Conservation (phyloP, 108 stramenopile genomes). For the Skeletonema grethae region DNA sequence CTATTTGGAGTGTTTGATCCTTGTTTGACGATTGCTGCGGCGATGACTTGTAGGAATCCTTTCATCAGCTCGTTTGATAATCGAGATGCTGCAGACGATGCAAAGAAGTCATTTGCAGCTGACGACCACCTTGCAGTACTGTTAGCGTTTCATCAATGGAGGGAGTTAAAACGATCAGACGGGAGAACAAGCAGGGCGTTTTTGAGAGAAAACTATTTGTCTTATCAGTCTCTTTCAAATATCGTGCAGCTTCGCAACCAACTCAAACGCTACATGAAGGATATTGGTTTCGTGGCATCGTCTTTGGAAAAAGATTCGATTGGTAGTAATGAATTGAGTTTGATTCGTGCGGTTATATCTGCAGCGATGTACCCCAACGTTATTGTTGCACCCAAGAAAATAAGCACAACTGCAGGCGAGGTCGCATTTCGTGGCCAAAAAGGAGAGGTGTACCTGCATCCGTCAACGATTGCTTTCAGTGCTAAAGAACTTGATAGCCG, state of each 20-base stretch:
- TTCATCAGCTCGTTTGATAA: constrained; percentile 81
- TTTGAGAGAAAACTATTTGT: constrained; percentile 71
- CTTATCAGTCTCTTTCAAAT: constrained; percentile 62
- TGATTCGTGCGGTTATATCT: constrained; percentile 82
- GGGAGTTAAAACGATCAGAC: constrained; percentile 37
- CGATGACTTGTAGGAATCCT: constrained; percentile 73
- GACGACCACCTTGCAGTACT: constrained; percentile 85
- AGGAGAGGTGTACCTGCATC: constrained; percentile 71
- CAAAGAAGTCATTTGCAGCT: constrained; percentile 63
- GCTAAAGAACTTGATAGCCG: constrained; percentile 60
- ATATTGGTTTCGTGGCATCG: constrained; percentile 29
- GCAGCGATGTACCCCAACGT: constrained; percentile 92
- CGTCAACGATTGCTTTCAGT: constrained; percentile 66
- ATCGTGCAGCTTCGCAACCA: constrained; percentile 78
- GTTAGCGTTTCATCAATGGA: constrained; percentile 76
- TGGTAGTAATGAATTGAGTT: constrained; percentile 47
- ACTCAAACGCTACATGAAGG: constrained; percentile 49
- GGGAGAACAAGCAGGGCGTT: constrained; percentile 59
- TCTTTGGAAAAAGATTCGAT: not conserved
- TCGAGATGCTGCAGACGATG: constrained; percentile 76
- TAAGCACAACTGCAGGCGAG: constrained; percentile 63
- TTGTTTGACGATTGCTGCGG: constrained; percentile 84
- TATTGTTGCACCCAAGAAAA: constrained; percentile 64
- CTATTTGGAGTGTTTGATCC: constrained; percentile 88
- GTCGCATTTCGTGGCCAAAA: constrained; percentile 53